Base-by-base conservation (phyloP, 495 filamentous ascomycete genomes). In the Hypoxylon cercidicola region DNA sequence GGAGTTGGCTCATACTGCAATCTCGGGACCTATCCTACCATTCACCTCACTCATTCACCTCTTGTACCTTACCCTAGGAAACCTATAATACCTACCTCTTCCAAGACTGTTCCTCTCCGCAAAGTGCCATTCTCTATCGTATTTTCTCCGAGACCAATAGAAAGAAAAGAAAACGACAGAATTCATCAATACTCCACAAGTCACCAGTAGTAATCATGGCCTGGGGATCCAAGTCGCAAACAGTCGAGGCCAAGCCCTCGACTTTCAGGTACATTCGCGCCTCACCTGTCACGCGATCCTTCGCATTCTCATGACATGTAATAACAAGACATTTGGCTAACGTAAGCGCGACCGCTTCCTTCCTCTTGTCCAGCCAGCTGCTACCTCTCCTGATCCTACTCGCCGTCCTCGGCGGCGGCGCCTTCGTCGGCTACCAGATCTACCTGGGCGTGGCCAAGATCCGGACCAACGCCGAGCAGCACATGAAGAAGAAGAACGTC, bases 401-500 rank as follows among this genome's bases (percentile, higher is more conserved):
- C 70, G 49, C 88, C 60, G 70, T 94, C 43, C 73, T 93, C 46
- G 79, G 71, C 61, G 76, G 83, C 51, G 72, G 86, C 62, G 90
- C 79, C 65, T 89, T 82, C 63, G 77, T 97, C 62, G 84, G 84
- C 50, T 94, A 89, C 71, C 85, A 90, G 66, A 82, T 90, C 59
- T 97, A 93, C 80, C 79, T 85, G 48, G 88, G 89, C 72, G 75
- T 84, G 18, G 82, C 83, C 63, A 84, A 92, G 69, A 87, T 97
- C 61, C 83, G 87, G 58, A 79, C 85, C 49, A 83, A 85, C 54
- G 90, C 91, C 23, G 83, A 79, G 35, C 79, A 87, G 70, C 89
- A 90, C 71, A 90, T 97, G 87, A 90, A 91, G 79, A 85, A 87
- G 75, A 90, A 90, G 79, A 87, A 97, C 71, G 81, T 97, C 23